Evolutionary conservation across 331 rosid species (phyloP).

Genomic region (Erythrophleum ivorense): DNA sequence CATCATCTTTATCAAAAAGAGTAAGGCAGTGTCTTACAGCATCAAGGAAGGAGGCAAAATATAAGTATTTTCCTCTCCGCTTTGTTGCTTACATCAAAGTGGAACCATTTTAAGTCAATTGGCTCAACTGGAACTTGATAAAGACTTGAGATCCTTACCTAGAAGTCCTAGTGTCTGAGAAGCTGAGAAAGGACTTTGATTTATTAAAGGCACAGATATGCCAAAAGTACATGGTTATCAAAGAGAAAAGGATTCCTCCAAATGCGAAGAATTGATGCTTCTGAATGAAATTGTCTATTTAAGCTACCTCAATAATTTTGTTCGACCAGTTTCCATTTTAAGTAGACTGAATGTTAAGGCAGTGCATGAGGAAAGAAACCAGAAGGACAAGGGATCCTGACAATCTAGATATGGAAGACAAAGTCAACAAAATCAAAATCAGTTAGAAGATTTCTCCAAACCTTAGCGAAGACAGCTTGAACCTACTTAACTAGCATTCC

Average conservation of each 20-base stretch:
- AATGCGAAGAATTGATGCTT: background rate
- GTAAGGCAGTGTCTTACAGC: background rate
- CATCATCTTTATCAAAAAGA: background rate
- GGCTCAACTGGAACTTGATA: background rate
- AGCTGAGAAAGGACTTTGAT: background rate
- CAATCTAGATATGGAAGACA: background rate
- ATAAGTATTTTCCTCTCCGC: background rate
- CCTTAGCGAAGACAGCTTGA: background rate
- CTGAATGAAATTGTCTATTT: background rate
- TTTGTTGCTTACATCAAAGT: background rate
- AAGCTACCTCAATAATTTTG: background rate
- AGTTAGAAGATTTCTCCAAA: background rate
- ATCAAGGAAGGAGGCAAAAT: background rate
- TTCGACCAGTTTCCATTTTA: background rate
- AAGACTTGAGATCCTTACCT: background rate
- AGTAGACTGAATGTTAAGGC: background rate
- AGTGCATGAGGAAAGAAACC: background rate
- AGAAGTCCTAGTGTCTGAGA: background rate
- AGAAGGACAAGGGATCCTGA: background rate
- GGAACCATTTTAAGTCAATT: background rate
- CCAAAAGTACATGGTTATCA: background rate
- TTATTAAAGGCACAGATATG: background rate
- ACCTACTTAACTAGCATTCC: background rate
- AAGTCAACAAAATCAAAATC: background rate
- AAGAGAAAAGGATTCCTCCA: background rate